These are phyloP conservation scores for Penicillium daleae DNA, from an alignment of 495 filamentous ascomycete genomes.

Conservation along the genomic window DNA sequence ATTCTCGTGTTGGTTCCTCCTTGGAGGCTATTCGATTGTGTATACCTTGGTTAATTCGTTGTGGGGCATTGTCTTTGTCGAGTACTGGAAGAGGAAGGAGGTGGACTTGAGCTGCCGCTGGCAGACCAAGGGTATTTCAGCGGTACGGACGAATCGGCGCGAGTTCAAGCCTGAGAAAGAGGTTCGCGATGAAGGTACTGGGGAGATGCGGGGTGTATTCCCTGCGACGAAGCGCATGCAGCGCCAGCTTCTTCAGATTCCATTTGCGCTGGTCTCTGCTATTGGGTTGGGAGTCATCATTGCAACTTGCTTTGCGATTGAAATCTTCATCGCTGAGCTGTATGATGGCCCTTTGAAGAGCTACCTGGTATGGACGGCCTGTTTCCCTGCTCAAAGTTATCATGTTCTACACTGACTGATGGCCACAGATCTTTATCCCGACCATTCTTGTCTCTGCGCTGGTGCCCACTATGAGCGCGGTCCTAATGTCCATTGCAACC, in stretches of 20 bases:
- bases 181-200: conserved; percentile 78
- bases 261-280: conserved; percentile 78
- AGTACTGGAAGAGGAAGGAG: conserved; percentile 97
- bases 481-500: conserved; percentile 78
- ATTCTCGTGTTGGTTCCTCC: conserved; percentile 75
- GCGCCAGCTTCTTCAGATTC: conserved; percentile 82
- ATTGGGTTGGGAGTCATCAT: conserved; percentile 78
- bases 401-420: conserved; percentile 33
- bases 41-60: conserved; percentile 82
- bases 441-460: conserved; percentile 81
- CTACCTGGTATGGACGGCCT: conserved; percentile 65
- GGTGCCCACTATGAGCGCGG: conserved; percentile 74
- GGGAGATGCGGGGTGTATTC: conserved; percentile 79
- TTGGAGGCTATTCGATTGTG: conserved; percentile 81
- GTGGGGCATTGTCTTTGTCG: conserved; percentile 90
- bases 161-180: conserved; percentile 80
- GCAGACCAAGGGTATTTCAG: conserved; percentile 87
- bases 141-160: conserved; percentile 73
- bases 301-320: conserved; percentile 86
- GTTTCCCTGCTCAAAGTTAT: neutral
- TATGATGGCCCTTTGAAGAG: conserved; percentile 89
- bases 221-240: conserved; percentile 75
- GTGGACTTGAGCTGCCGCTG: conserved; percentile 87
- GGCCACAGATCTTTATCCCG: conserved; percentile 75
- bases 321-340: conserved; percentile 93